Conservation (phyloP, 73 alveolate genomes). For the Effrenium voratum region DNA sequence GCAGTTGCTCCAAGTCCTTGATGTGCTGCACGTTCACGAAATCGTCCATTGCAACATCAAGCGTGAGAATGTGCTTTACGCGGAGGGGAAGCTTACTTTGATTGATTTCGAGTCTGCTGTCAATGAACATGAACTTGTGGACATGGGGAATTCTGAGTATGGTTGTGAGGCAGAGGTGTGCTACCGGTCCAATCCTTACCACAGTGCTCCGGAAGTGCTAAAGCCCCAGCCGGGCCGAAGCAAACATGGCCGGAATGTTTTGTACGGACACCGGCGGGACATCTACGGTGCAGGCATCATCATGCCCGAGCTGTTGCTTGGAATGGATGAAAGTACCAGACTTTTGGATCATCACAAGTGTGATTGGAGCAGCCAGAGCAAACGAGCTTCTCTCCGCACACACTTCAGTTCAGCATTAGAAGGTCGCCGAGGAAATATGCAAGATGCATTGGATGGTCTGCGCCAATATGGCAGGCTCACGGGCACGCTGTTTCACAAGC, state of each 20-base stretch:
- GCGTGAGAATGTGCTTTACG: slow-evolving; percentile 42
- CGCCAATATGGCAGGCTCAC: slow-evolving; percentile 6
- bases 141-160: slow-evolving; percentile 31
- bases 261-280: slow-evolving; percentile 58
- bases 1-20: slow-evolving; percentile 62
- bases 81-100: slow-evolving; percentile 42
- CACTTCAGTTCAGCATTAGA: not conserved
- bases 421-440: slow-evolving; percentile 49
- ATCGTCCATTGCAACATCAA: slow-evolving; percentile 80
- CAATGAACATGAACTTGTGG: slow-evolving; percentile 58
- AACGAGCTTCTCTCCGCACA: not conserved
- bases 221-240: slow-evolving; percentile 35
- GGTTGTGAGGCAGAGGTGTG: slow-evolving; percentile 14
- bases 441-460: slow-evolving; percentile 44
- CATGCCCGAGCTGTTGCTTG: slow-evolving; percentile 35
- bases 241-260: slow-evolving; percentile 36
- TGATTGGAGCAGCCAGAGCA: not conserved
- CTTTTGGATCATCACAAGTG: not conserved
- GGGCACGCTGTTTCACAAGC: slow-evolving; percentile 38
- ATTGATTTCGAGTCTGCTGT: slow-evolving; percentile 60
- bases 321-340: not conserved
- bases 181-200: slow-evolving; percentile 63
- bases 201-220: slow-evolving; percentile 61
- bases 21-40: slow-evolving; percentile 37
- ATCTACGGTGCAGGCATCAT: slow-evolving; percentile 55